Evolutionary conservation across 176 grass and related monocot species (phyloP), one percentile per base, ranked within the genome.

Genomic region (Triticum monococcum): DNA sequence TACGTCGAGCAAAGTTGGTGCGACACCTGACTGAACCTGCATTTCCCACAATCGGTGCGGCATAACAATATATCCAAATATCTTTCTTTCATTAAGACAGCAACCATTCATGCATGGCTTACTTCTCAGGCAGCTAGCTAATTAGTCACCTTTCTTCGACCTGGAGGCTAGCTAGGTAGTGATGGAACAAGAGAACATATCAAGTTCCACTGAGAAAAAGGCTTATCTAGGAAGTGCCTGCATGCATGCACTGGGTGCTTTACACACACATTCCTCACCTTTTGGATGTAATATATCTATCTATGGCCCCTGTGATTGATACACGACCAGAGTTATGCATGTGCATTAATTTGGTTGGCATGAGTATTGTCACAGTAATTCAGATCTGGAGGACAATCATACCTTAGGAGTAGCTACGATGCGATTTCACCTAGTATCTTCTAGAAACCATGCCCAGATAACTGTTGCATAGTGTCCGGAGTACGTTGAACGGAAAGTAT

Each of bases 101-200:
- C 40, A 67, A 50, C 63, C 12, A 48, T 68, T 50, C 20, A 52
- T 81, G 18, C 22, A 68, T 68, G 73, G 32, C 63, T 59, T 78
- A n/a, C 18, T 73, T 57, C 79, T 25, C 79, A 66, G 16, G 61
- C 24, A 67, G 18, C 33, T 64, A 73, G 46, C 70, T 35, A 56
- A 43, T 79, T 32, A 36, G 22, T 36, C 11, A 71, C 9, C 87
- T 68, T 89, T 85, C 13, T 86, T 75, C 24, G 6, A 2, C 24
- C 43, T 32, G 57, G 56, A 40, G 43, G 43, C 36, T n/a, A 61
- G 52, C 43, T 48, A 67, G 60, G 88, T 70, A 70, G 41, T 83
- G 89, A 87, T 84, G 85, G 45, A 83, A 68, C 74, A 87, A 13
- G 26, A 75, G 89, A 87, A 84, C 73, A 83, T 83, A 87, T 83